Percentiles rank a stretch among this genome's conserved stretches.
phyloP scores from a whole-genome alignment of 192 early-diverging fungal species.

The Mortierella hygrophila region DNA sequence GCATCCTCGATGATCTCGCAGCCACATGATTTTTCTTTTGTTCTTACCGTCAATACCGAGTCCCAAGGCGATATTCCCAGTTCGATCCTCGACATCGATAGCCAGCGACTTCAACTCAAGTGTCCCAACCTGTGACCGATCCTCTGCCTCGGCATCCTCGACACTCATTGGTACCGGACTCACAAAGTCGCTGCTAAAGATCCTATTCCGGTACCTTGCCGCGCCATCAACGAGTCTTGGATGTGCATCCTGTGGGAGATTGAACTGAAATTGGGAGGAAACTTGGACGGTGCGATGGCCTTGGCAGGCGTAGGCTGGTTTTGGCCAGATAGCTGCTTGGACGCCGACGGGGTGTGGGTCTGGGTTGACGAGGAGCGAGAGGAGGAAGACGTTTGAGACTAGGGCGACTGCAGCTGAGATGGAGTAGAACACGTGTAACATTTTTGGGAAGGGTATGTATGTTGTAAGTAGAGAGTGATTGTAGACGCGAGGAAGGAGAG shows the following conservation, averaged over 20 bases:
- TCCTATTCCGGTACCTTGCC: slow-evolving; percentile 22
- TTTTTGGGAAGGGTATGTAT: background rate
- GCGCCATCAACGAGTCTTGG: slow-evolving; percentile 20
- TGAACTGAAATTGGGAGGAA: slow-evolving; percentile 19
- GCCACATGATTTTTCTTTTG: background rate
- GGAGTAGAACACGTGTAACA: slow-evolving; percentile 33
- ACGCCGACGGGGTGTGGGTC: slow-evolving; percentile 23
- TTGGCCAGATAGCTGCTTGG: slow-evolving; percentile 35
- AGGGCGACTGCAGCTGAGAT: slow-evolving; percentile 41
- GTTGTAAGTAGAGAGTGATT: background rate
- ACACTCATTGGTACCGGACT: slow-evolving; percentile 38
- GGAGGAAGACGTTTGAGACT: slow-evolving; percentile 42
- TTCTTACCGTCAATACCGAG: slow-evolving; percentile 38
- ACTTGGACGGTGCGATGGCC: slow-evolving; percentile 38
- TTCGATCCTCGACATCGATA: slow-evolving; percentile 18
- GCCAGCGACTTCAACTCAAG: background rate
- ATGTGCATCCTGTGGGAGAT: slow-evolving; percentile 25
- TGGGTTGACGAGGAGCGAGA: slow-evolving; percentile 35
- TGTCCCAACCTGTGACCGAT: slow-evolving; percentile 11
- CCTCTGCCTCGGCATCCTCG: slow-evolving; percentile 4
- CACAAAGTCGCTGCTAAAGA: slow-evolving; percentile 20
- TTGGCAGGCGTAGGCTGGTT: slow-evolving; percentile 28
- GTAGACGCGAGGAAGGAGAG: background rate
- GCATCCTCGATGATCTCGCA: background rate
- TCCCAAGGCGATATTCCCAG: background rate